phyloP scores from a whole-genome alignment of 495 filamentous ascomycete species.

The Gamarada debralockiae region DNA sequence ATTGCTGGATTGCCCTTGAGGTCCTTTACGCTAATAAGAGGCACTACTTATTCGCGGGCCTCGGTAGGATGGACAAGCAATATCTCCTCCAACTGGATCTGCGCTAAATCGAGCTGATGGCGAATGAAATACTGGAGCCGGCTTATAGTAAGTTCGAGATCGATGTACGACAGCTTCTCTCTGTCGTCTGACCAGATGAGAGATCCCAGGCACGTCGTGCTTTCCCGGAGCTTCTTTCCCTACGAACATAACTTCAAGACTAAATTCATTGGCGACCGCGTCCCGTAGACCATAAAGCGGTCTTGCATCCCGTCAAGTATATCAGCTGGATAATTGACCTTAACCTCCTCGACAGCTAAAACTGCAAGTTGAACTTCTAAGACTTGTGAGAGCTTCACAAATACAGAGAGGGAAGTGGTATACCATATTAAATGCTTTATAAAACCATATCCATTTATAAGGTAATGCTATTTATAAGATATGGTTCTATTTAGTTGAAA shows the following conservation, averaged over 20 bases:
- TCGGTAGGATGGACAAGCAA: not conserved
- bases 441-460: too few relatives aligned
- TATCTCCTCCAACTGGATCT: not conserved
- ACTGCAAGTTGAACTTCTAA: slow-evolving; percentile 4
- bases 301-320: slow-evolving; percentile 5
- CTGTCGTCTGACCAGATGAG: slow-evolving; percentile 2
- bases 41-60: not conserved
- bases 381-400: slow-evolving; percentile 7
- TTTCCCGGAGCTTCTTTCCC: slow-evolving; percentile 5
- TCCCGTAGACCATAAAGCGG: slow-evolving; percentile 10
- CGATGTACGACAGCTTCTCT: not conserved
- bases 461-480: too few relatives aligned
- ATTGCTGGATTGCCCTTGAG: slow-evolving; percentile 10
- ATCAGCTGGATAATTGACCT: slow-evolving; percentile 2
- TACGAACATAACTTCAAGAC: slow-evolving; percentile 2
- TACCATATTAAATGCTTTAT: too few relatives aligned
- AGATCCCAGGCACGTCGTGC: not conserved
- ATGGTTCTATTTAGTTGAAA: too few relatives aligned
- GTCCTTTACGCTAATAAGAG: not conserved
- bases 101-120: not conserved
- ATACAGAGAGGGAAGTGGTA: slow-evolving; percentile 1
- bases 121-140: not conserved
- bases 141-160: slow-evolving; percentile 1
- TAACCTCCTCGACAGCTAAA: not conserved
- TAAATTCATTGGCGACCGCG: slow-evolving; percentile 8